These are phyloP conservation scores for Exserohilum turcica DNA, from an alignment of 2,329 filamentous ascomycete genomes.

Conservation along the genomic window DNA sequence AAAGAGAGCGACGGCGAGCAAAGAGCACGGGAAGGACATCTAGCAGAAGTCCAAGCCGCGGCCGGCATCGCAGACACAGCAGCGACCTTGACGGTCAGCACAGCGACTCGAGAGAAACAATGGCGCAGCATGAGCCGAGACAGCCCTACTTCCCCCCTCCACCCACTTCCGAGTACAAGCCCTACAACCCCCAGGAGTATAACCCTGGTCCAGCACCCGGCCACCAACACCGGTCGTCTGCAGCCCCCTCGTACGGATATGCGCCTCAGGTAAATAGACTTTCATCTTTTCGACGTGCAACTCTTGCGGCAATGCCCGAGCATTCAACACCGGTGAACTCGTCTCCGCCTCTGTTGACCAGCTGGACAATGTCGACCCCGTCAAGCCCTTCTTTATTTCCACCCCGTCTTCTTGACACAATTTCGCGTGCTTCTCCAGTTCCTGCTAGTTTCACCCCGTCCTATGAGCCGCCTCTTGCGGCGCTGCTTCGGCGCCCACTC, in stretches of 20 bases:
- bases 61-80: conserved; percentile 31
- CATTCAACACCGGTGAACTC: conserved; percentile 26
- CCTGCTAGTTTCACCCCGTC: conserved; percentile 40
- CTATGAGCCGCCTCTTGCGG: conserved; percentile 45
- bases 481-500: conserved; percentile 35
- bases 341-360: conserved; percentile 30
- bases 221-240: conserved; percentile 31
- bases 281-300: conserved; percentile 38
- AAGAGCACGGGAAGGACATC: conserved; percentile 33
- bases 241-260: conserved; percentile 36
- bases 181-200: conserved; percentile 46
- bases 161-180: conserved; percentile 40
- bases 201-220: conserved; percentile 20
- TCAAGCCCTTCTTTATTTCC: conserved; percentile 24
- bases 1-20: conserved; percentile 31
- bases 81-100: conserved; percentile 33
- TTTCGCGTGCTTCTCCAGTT: conserved; percentile 39
- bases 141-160: conserved; percentile 42
- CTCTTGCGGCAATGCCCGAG: conserved; percentile 30
- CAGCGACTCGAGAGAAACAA: conserved; percentile 23
- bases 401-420: conserved; percentile 23
- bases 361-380: conserved; percentile 25
- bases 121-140: conserved; percentile 37
- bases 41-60: conserved; percentile 37
- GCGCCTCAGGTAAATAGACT: conserved; percentile 45